A percentile compares a stretch with the other conserved stretches of the same genome.
These are phyloP conservation scores for Diplogelasinospora grovesii DNA, from an alignment of 495 filamentous ascomycete genomes.

Conservation along the genomic window DNA sequence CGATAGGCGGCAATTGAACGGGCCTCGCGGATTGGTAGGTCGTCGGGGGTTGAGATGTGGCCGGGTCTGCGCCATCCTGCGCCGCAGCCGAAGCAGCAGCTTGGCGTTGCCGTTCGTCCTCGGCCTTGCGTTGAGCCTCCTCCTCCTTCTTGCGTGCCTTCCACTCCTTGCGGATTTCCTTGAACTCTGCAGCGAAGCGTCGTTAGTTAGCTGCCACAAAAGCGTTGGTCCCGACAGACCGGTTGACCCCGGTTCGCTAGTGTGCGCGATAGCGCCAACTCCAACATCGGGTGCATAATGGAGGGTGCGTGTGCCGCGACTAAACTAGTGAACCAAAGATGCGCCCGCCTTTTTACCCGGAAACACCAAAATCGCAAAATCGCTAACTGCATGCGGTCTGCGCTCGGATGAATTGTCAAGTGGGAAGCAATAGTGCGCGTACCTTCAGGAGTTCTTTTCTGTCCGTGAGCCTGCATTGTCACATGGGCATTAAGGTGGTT, in stretches of 20 bases:
- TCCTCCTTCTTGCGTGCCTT: slow-evolving; percentile 99
- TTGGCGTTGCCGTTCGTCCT: slow-evolving; percentile 77
- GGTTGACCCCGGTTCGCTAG: slow-evolving; percentile 14
- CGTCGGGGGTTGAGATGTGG: slow-evolving; percentile 53
- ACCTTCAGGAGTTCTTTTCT: slow-evolving; percentile 96
- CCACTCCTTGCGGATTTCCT: slow-evolving; percentile 98
- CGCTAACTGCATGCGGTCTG: no score
- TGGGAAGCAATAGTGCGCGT: slow-evolving; percentile 27
- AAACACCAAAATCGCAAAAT: slow-evolving; percentile 1
- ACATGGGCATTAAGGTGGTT: slow-evolving; percentile 97
- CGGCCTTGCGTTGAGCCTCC: slow-evolving; percentile 79
- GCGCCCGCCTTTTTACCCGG: slow-evolving; percentile 4
- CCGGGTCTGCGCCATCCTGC: slow-evolving; percentile 44
- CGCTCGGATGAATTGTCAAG: neutral
- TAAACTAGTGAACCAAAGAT: slow-evolving; percentile 13
- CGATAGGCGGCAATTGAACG: slow-evolving; percentile 77
- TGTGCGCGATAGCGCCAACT: slow-evolving; percentile 11
- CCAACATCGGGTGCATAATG: slow-evolving; percentile 7
- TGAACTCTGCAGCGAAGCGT: slow-evolving; percentile 66
- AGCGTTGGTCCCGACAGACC: slow-evolving; percentile 4
- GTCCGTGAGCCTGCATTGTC: slow-evolving; percentile 93
- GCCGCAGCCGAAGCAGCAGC: slow-evolving; percentile 53
- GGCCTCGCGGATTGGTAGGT: slow-evolving; percentile 55
- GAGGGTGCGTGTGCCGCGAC: slow-evolving; percentile 5
- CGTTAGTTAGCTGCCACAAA: no score